Conservation (phyloP, 441 rosid species). For the Omphalea diandra region DNA sequence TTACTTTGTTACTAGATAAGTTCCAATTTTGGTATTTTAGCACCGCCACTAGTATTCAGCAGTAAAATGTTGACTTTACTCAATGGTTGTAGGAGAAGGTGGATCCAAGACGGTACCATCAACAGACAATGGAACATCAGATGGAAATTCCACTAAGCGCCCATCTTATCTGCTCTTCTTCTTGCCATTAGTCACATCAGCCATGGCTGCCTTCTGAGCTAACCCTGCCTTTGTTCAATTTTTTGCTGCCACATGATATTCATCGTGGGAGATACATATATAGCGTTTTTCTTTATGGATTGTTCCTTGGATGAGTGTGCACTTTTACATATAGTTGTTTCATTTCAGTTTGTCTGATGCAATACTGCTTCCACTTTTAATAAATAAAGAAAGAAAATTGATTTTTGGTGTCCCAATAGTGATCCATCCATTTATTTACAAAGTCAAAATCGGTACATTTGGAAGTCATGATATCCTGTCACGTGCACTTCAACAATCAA, state of each 20-base stretch:
- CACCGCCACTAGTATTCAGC: no score
- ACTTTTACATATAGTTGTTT: neutral
- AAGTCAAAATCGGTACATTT: neutral
- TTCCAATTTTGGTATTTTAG: neutral
- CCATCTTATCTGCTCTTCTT: conserved; percentile 22
- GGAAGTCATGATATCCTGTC: neutral
- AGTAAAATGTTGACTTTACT: neutral
- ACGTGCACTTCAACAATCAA: neutral
- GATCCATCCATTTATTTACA: neutral
- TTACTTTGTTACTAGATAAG: neutral
- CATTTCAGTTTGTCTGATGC: neutral
- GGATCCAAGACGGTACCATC: conserved; percentile 27
- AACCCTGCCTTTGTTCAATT: no score
- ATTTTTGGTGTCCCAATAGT: neutral
- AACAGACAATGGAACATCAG: conserved; percentile 23
- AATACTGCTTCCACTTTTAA: neutral
- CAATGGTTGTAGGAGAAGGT: conserved; percentile 8
- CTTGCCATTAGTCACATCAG: conserved; percentile 18
- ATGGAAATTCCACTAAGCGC: conserved; percentile 26
- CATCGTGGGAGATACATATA: no score
- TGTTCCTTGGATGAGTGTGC: neutral
- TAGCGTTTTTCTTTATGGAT: no score
- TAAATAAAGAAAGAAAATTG: neutral
- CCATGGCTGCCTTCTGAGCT: conserved; percentile 19
- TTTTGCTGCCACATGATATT: neutral